A percentile compares a stretch with the other conserved stretches of the same genome.
Evolutionary conservation across 129 eudicot species (phyloP).

Genomic region (Flaveria trinervia): DNA sequence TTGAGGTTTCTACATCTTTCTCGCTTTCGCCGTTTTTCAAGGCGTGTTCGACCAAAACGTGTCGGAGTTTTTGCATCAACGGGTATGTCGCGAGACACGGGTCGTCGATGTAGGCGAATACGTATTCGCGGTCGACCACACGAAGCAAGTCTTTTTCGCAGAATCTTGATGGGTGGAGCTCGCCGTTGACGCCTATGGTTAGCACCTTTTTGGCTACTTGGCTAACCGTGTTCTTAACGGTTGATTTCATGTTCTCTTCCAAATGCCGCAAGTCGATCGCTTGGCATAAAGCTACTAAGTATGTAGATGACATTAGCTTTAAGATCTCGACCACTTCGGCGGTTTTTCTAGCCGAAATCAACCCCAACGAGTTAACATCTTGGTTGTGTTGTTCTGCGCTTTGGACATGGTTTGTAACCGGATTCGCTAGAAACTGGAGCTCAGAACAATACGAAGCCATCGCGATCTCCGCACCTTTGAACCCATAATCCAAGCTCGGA

Average conservation of each 20-base stretch:
- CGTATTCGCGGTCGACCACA: conserved; percentile 66
- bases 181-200: conserved; percentile 45
- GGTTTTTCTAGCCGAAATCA: conserved; percentile 55
- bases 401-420: conserved; percentile 63
- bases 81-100: conserved; percentile 72
- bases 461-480: conserved; percentile 61
- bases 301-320: conserved; percentile 55
- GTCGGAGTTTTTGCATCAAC: conserved; percentile 70
- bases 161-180: conserved; percentile 75
- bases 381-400: conserved; percentile 68
- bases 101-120: conserved; percentile 68
- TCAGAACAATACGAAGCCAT: conserved; percentile 67
- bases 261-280: conserved; percentile 52
- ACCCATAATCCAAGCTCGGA: conserved; percentile 65
- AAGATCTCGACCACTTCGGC: conserved; percentile 56
- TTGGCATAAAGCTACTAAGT: conserved; percentile 54
- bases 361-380: conserved; percentile 58
- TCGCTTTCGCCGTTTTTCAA: conserved; percentile 52
- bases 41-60: conserved; percentile 63
- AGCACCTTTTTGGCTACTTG: conserved; percentile 51
- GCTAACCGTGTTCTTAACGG: conserved; percentile 53
- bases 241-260: conserved; percentile 48
- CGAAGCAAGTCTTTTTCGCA: conserved; percentile 71
- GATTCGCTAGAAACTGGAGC: conserved; percentile 55
- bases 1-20: conserved; percentile 51